phyloP scores from a whole-genome alignment of 192 early-diverging fungal species.

The Entomortierella chlamydospora region DNA sequence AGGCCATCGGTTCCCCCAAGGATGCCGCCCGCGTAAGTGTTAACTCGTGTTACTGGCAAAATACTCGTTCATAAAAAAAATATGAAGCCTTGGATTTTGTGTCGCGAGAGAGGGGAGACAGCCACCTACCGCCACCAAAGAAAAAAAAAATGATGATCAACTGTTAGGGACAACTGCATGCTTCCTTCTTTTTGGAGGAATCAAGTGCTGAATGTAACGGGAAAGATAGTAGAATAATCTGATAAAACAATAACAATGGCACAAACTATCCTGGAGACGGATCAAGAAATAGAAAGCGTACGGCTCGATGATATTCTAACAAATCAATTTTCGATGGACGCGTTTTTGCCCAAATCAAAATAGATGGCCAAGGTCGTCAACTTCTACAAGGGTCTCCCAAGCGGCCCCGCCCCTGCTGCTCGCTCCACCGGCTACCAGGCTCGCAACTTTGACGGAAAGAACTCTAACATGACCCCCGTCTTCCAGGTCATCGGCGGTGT shows the following conservation, averaged over 20 bases:
- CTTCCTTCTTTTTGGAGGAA: neutral
- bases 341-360: no score
- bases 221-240: constrained; percentile 20
- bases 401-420: constrained; percentile 66
- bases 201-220: constrained; percentile 21
- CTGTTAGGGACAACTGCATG: constrained; percentile 28
- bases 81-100: no score
- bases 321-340: no score
- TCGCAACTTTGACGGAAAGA: constrained; percentile 80
- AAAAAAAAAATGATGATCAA: constrained; percentile 5
- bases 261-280: no score
- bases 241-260: neutral
- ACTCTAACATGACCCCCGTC: constrained; percentile 72
- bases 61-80: no score
- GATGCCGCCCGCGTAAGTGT: constrained; percentile 60
- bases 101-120: no score
- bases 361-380: constrained; percentile 71
- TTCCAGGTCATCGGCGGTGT: constrained; percentile 71
- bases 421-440: constrained; percentile 77
- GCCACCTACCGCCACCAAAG: no score
- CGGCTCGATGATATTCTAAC: no score
- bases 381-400: constrained; percentile 83
- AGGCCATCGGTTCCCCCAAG: constrained; percentile 66
- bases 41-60: neutral
- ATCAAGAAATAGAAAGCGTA: no score